A percentile compares a stretch with the other conserved stretches of the same genome.
Evolutionary conservation across 2,329 filamentous ascomycete species (phyloP).

Genomic region (Chaetomiaceae sp.): DNA sequence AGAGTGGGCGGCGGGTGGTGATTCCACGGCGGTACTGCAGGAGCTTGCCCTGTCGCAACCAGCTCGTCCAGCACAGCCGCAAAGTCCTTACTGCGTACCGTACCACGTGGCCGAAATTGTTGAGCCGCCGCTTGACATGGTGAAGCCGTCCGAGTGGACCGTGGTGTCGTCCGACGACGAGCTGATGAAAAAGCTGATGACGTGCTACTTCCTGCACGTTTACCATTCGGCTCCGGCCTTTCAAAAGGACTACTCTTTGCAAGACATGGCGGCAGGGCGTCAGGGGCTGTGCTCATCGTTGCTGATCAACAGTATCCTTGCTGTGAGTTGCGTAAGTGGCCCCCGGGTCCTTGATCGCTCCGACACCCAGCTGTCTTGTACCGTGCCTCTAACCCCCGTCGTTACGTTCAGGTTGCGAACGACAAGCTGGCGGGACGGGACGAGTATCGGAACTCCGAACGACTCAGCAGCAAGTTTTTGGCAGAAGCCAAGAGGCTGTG

Average conservation of each 20-base stretch:
- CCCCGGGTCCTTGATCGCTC: background rate
- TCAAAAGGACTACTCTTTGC: constrained; percentile 27
- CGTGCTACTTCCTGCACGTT: constrained; percentile 21
- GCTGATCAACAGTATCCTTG: constrained; percentile 27
- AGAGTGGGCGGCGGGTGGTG: constrained; percentile 10
- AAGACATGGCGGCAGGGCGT: constrained; percentile 22
- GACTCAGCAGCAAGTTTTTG: constrained; percentile 31
- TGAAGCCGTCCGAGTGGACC: constrained; percentile 26
- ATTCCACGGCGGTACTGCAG: background rate
- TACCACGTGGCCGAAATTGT: constrained; percentile 25
- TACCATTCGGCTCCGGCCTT: constrained; percentile 21
- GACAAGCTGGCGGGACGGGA: constrained; percentile 24
- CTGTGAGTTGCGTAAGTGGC: constrained; percentile 26
- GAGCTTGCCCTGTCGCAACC: background rate
- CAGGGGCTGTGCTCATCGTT: constrained; percentile 24
- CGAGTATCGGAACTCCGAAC: constrained; percentile 33
- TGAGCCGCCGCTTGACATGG: constrained; percentile 21
- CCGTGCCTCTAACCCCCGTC: background rate
- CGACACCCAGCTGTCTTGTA: background rate
- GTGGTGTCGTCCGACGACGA: constrained; percentile 23
- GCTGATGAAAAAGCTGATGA: constrained; percentile 23
- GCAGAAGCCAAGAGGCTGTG: constrained; percentile 35
- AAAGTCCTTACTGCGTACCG: constrained; percentile 6
- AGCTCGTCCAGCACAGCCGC: background rate
- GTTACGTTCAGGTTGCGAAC: constrained; percentile 27